A percentile compares a stretch with the other conserved stretches of the same genome.
phyloP scores from a whole-genome alignment of 148 eudicot genomes.

The Gaultheria prostrata region DNA sequence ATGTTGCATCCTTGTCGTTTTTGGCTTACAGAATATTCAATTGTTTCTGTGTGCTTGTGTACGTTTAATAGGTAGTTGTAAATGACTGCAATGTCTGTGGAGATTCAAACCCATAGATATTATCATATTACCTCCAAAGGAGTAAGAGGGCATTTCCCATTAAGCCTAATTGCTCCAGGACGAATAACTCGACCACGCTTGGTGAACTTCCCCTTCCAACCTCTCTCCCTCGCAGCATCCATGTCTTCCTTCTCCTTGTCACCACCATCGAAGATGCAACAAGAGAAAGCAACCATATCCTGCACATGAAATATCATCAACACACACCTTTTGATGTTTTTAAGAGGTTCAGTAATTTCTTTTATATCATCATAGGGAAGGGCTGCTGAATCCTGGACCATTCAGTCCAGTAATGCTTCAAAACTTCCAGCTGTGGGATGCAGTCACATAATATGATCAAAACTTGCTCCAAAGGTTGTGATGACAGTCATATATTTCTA shows the following conservation, averaged over 20 bases:
- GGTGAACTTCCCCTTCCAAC: slow-evolving; percentile 98
- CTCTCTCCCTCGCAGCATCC: slow-evolving; percentile 96
- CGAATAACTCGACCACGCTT: slow-evolving; percentile 83
- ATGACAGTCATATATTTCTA: background rate
- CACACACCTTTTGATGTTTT: background rate
- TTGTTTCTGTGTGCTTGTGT: background rate
- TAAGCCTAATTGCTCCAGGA: slow-evolving; percentile 86
- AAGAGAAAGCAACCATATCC: slow-evolving; percentile 99
- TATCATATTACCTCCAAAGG: slow-evolving; percentile 96
- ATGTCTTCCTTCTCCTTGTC: slow-evolving; percentile 70
- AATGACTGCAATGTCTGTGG: background rate
- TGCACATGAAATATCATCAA: slow-evolving; percentile 23
- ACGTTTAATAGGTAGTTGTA: background rate
- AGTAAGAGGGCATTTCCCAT: slow-evolving; percentile 94
- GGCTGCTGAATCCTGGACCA: background rate
- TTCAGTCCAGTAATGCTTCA: background rate
- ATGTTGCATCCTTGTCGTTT: background rate
- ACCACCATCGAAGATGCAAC: slow-evolving; percentile 92
- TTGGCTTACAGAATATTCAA: background rate
- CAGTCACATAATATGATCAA: background rate
- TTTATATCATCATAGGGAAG: background rate
- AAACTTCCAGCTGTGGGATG: background rate
- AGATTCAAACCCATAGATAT: slow-evolving; percentile 4
- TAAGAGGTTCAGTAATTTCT: background rate
- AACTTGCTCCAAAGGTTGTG: slow-evolving; percentile 6